Evolutionary conservation across 306 rosid genomes (phyloP), one percentile per base, ranked within the genome.

Genomic region (Castanea crenata): DNA sequence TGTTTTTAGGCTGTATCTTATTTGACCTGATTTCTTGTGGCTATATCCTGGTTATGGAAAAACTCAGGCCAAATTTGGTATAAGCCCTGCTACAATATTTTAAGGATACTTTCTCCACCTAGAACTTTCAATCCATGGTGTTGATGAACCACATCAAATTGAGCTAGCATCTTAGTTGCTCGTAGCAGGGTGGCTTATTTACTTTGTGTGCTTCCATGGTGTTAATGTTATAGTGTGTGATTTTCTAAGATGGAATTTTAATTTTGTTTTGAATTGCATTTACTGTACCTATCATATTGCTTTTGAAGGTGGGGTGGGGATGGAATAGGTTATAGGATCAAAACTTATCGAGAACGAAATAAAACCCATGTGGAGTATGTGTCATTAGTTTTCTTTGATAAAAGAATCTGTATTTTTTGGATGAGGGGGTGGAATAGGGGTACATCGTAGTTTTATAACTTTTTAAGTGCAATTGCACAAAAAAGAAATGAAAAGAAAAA

Each of bases 1-100:
- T 71, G 61, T 76, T 25, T 82, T 73, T 84, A 62, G 58, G 78
- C 71, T 23, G 44, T 73, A 81, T 55, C 73, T 73, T 70, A 16
- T 32, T 49, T 7, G 69, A 12, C 29, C 38, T 27, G n/a, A 13
- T 62, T 62, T 27, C 69, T 62, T 62, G 69, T 62, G 68, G 38
- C 69, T 29, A 27, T 29, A 27, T 62, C 29, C 69, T 12, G 62
- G 27, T 15, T 62, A 14, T 49, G 12, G 54, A 49, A 62, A 25
- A 29, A 23, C 15, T 14, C 19, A 62, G 34, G 8, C 34, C 69
- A 62, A 62, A 29, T 29, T 62, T 62, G 32, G 69, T 62, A 12
- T 62, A 62, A n/a, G 18, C 54, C 54, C 27, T 27, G 32, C 34
- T 25, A 62, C 29, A 62, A 62, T 27, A 25, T 25, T 27, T 23